Conservation (phyloP, 352 stramenopile species). For the Plasmopara halstedii region DNA sequence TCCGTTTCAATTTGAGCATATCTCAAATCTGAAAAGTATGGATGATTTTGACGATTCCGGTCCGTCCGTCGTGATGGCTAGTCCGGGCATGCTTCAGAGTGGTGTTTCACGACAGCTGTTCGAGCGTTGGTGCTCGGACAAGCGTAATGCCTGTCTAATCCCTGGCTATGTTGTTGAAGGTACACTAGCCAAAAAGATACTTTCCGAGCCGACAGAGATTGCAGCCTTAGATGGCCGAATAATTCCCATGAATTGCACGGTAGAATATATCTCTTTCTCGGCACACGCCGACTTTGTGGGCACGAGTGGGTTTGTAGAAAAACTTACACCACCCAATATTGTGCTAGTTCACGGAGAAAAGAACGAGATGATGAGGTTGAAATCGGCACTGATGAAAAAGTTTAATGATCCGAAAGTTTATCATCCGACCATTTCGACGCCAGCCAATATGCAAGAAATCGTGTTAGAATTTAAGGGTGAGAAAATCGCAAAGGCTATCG, state of each 20-base stretch:
- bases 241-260: conserved; percentile 91
- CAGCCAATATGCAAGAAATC: conserved; percentile 84
- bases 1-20: conserved; percentile 96
- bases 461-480: conserved; percentile 84
- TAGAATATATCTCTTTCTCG: conserved; percentile 97
- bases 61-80: conserved; percentile 98
- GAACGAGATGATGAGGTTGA: conserved; percentile 96
- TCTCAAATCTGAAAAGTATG: conserved; percentile 95
- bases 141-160: conserved; percentile 98
- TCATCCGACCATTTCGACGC: conserved; percentile 72
- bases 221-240: conserved; percentile 90
- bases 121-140: conserved; percentile 96
- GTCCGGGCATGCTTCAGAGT: conserved; percentile 98
- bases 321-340: conserved; percentile 89
- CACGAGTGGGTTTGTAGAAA: conserved; percentile 94
- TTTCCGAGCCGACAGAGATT: conserved; percentile 94
- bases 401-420: conserved; percentile 85
- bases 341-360: conserved; percentile 97
- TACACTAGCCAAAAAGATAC: conserved; percentile 96
- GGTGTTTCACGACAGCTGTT: conserved; percentile 97
- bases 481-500: conserved; percentile 85
- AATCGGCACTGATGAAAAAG: conserved; percentile 88
- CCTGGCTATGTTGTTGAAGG: conserved; percentile 98
- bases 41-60: conserved; percentile 97
- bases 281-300: conserved; percentile 97